Base-by-base conservation (phyloP, 345 rosid genomes). In the Dipteronia dyeriana region DNA sequence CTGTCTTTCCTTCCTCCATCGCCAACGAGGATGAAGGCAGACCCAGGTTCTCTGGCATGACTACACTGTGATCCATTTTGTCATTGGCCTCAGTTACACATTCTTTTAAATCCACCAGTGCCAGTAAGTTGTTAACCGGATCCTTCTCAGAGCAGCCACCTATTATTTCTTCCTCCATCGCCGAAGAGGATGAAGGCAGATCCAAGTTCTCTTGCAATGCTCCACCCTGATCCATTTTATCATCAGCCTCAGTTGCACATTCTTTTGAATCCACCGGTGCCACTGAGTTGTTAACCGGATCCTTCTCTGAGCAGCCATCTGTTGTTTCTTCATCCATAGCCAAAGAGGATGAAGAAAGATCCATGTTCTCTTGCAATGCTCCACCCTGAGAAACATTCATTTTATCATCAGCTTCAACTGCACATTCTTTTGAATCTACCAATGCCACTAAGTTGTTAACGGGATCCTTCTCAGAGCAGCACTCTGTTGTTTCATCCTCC, bases 31-130 rank as follows among this genome's bases (percentile, higher is more conserved):
- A 77, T 34, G 75, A 62, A 79, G 80, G 68, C 45, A 38, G 41
- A 75, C 31, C 76, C 45, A 19, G 39, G 29, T 65, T 68, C 78
- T 73, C 79, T 53, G 74, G 51, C 47, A 71, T 75, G 62, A 26
- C 12, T 39, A 7, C 86, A 80, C 78, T 78, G 56, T 68, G 70
- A 63, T 73, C 74, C 7, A 66, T 57, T 78, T 38, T 68, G 34
- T 76, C 73, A 12, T 78, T 4, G 34, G 34, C 34, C 34, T 29
- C 34, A 29, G 34, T 29, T 29, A 29, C 34, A 29, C 34, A 29
- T 29, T 29, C 34, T 29, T 29, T 29, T 2, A 4, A 29, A 29
- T 29, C 34, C 34, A 29, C 61, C 45, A 26, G 34, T 29, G 34
- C 34, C 34, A 29, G 4, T 29, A 29, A 29, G 34, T 29, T 29